Percentiles rank a stretch among this genome's conserved stretches.
Evolutionary conservation across 2,329 filamentous ascomycete genomes (phyloP).

Genomic region (Torrubiella hemipterigena): DNA sequence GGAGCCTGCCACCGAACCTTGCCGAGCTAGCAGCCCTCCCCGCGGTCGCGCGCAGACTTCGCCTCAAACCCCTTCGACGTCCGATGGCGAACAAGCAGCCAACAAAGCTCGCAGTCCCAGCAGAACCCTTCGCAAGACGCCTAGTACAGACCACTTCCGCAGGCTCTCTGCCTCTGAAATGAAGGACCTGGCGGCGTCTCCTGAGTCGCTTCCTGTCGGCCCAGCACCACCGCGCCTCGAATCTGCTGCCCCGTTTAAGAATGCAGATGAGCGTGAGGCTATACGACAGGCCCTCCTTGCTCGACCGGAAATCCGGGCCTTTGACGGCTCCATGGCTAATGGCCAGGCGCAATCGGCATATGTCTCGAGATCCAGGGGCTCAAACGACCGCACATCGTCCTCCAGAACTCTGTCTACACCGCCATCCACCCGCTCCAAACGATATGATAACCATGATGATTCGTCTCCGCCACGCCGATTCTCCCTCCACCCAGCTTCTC

Average conservation of each 20-base stretch:
- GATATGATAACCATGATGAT: slow-evolving; percentile 12
- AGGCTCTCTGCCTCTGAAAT: slow-evolving; percentile 47
- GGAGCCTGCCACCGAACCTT: not conserved
- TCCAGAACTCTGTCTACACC: slow-evolving; percentile 39
- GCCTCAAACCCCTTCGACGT: not conserved
- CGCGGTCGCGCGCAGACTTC: not conserved
- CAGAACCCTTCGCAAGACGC: slow-evolving; percentile 15
- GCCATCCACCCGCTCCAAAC: slow-evolving; percentile 30
- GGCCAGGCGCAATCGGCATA: slow-evolving; percentile 12
- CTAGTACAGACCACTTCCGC: slow-evolving; percentile 31
- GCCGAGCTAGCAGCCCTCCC: not conserved
- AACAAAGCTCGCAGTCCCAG: slow-evolving; percentile 4
- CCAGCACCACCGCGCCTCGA: slow-evolving; percentile 22
- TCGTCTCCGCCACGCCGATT: slow-evolving; percentile 30
- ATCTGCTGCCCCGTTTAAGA: slow-evolving; percentile 25
- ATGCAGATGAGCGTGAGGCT: slow-evolving; percentile 16
- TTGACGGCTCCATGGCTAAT: slow-evolving; percentile 12
- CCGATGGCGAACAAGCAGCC: not conserved
- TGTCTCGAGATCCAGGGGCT: slow-evolving; percentile 8
- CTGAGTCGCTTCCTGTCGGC: slow-evolving; percentile 46
- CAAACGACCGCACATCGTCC: slow-evolving; percentile 18
- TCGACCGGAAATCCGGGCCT: slow-evolving; percentile 11
- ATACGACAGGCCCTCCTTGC: slow-evolving; percentile 17
- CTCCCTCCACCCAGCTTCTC: slow-evolving; percentile 33
- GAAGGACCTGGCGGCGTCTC: slow-evolving; percentile 42